Evolutionary conservation across 495 filamentous ascomycete genomes (phyloP), one percentile per base, ranked within the genome.

Genomic region (Neurospora sp.): DNA sequence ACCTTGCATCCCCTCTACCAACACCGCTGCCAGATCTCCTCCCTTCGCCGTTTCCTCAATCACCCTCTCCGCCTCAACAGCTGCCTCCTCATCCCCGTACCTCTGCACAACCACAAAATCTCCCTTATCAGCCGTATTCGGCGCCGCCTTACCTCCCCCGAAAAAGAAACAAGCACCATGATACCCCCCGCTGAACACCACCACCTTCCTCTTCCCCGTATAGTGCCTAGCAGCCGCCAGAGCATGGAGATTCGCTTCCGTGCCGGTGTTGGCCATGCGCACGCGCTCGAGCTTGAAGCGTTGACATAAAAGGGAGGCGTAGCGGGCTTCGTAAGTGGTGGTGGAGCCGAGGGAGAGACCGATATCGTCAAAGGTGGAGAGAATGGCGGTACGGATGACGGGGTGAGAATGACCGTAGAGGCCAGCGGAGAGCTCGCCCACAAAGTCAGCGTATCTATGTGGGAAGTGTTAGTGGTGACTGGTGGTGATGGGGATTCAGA

Each of bases 1-100:
- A 0, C 85, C 87, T 74, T 89, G 88, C 83, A 92, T 86, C 9
- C 82, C 80, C 74, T 91, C 90, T 0, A 91, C 81, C 9, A 92
- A 71, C 37, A 91, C 86, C 1, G 85, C 88, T 4, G 88, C 89
- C 0, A 89, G 73, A 6, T 65, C 7, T 1, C 27, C 53, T 1
- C 76, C 75, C 12, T 79, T 76, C 3, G 39, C 14, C 2, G 40
- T 31, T 10, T 59, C 69, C 14, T 72, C 68, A n/a, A 87, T 78
- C 1, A 81, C 76, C 5, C 27, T 37, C 16, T 6, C 16, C 5
- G 27, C 53, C 12, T 73, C 73, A 41, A 77, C 76, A 39, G 85
- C 84, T 1, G 77, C 70, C 9, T 76, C 77, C 2, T 81, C 71
- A 68, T 90, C 83, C 68, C 90, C 90, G 71, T 85, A 88, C 35